A percentile compares a stretch with the other conserved stretches of the same genome.
phyloP scores from a whole-genome alignment of 208 protist genomes.

The Phytomonas francai region DNA sequence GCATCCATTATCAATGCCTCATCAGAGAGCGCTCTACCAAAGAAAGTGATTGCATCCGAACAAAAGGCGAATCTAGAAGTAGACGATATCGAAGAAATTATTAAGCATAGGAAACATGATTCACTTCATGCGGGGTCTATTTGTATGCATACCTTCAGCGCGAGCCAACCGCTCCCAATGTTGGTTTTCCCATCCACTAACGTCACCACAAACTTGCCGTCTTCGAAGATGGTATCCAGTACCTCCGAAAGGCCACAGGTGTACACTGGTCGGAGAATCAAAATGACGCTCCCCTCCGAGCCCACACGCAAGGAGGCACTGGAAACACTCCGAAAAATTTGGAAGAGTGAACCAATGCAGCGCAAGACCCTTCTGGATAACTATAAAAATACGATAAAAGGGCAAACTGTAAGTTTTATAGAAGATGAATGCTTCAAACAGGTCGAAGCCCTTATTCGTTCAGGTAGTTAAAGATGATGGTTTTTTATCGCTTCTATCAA shows the following conservation, averaged over 20 bases:
- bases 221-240: neutral
- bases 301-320: constrained; percentile 39
- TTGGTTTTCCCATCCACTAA: neutral
- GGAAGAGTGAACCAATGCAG: constrained; percentile 29
- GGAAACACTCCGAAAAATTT: constrained; percentile 54
- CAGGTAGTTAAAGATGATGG: neutral
- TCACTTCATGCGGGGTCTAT: neutral
- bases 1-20: constrained; percentile 44
- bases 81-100: constrained; percentile 1
- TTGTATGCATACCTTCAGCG: constrained; percentile 13
- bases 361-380: constrained; percentile 22
- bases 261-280: constrained; percentile 17
- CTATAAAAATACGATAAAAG: constrained; percentile 16
- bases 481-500: neutral
- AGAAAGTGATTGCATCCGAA: constrained; percentile 3
- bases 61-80: constrained; percentile 1
- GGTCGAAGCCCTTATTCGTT: neutral
- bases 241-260: neutral
- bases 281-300: constrained; percentile 38
- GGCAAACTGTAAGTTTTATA: constrained; percentile 21
- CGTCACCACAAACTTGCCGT: neutral
- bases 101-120: neutral
- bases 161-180: constrained; percentile 6
- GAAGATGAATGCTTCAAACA: constrained; percentile 30
- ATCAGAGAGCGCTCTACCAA: constrained; percentile 49